Conservation (phyloP, 345 rosid species). For the Lepidium aucheri region DNA sequence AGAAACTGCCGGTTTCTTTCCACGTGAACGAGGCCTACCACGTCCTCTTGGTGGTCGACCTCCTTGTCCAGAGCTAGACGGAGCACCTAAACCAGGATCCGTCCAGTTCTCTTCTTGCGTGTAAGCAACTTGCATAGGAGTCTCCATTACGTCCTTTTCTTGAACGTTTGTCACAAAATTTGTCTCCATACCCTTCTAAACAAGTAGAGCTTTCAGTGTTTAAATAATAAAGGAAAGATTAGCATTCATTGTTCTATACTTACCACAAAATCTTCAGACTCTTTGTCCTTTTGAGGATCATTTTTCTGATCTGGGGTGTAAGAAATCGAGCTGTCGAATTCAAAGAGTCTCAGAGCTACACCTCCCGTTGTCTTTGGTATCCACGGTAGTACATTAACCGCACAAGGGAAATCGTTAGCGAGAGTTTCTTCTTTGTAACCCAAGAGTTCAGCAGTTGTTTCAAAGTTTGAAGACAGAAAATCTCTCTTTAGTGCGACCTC, state of each 20-base stretch:
- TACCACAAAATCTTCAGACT: constrained; percentile 38
- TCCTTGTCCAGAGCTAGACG: constrained; percentile 33
- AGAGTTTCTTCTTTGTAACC: constrained; percentile 18
- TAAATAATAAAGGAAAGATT: not conserved
- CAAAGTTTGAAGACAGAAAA: constrained; percentile 50
- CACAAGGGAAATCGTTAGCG: constrained; percentile 5
- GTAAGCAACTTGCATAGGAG: constrained; percentile 27
- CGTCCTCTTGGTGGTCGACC: constrained; percentile 42
- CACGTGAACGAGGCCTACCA: constrained; percentile 35
- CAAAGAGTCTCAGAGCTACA: constrained; percentile 57
- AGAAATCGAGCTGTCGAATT: constrained; percentile 49
- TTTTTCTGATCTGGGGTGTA: constrained; percentile 42
- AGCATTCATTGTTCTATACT: constrained; percentile 17
- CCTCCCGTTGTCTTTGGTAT: constrained; percentile 72
- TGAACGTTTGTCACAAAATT: constrained; percentile 29
- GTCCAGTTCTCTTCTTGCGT: constrained; percentile 46
- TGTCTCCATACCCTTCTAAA: constrained; percentile 23
- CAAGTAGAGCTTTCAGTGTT: not conserved
- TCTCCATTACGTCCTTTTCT: constrained; percentile 22
- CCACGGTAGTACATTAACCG: constrained; percentile 57
- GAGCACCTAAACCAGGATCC: constrained; percentile 26
- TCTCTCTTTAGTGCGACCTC: constrained; percentile 58
- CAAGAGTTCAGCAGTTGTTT: constrained; percentile 60
- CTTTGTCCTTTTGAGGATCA: constrained; percentile 39
- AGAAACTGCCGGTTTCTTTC: constrained; percentile 39